A percentile compares a stretch with the other conserved stretches of the same genome.
Evolutionary conservation across 768 basidiomycete species (phyloP).

Genomic region (Amanita exitialis): DNA sequence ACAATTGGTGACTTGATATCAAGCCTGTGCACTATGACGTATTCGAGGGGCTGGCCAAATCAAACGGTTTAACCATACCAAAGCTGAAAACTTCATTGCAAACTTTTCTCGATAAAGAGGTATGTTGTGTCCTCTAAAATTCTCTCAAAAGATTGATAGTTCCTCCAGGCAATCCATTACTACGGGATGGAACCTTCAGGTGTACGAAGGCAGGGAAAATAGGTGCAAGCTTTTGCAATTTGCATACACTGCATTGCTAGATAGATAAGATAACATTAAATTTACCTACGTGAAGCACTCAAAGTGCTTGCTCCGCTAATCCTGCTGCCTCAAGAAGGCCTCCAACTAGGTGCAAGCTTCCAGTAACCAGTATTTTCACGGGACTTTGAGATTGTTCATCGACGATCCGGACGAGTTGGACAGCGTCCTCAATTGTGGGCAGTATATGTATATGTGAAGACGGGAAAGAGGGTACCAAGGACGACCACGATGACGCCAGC

Average conservation of each 20-base stretch:
- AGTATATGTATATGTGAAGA: slow-evolving; percentile 61
- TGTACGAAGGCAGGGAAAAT: slow-evolving; percentile 13
- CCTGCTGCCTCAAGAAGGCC: slow-evolving; percentile 89
- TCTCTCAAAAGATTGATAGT: neutral
- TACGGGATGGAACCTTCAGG: slow-evolving; percentile 27
- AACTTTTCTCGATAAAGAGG: slow-evolving; percentile 48
- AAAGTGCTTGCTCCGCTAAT: slow-evolving; percentile 60
- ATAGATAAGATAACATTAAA: neutral
- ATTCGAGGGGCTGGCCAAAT: slow-evolving; percentile 34
- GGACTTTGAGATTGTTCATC: slow-evolving; percentile 16
- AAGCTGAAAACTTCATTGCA: slow-evolving; percentile 31
- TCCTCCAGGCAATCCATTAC: slow-evolving; percentile 42
- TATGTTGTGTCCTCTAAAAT: slow-evolving; percentile 13
- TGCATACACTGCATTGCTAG: neutral
- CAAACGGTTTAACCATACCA: slow-evolving; percentile 16
- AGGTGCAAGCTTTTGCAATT: neutral
- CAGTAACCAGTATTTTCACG: slow-evolving; percentile 72
- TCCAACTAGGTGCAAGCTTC: slow-evolving; percentile 90
- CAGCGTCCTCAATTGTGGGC: slow-evolving; percentile 83
- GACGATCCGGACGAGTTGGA: slow-evolving; percentile 50
- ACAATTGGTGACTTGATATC: neutral
- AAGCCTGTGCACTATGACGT: slow-evolving; percentile 53
- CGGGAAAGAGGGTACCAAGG: slow-evolving; percentile 53
- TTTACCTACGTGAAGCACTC: slow-evolving; percentile 2
- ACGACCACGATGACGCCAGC: slow-evolving; percentile 65